phyloP scores from a whole-genome alignment of 805 yeast genomes.

The Candida tammaniensis region DNA sequence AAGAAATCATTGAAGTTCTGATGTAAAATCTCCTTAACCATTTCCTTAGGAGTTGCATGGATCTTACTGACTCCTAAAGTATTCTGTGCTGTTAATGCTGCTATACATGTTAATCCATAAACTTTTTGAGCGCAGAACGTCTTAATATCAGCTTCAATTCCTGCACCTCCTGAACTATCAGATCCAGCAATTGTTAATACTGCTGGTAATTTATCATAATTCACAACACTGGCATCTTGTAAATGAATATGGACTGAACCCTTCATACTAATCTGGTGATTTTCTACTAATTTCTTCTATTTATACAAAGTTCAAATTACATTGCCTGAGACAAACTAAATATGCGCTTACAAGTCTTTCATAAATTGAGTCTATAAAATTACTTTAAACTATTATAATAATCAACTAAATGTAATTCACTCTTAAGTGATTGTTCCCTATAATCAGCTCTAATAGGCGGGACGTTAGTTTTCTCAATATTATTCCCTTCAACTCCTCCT shows the following conservation, averaged over 20 bases:
- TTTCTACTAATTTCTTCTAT: not conserved
- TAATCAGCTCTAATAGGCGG: slow-evolving; percentile 85
- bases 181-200: slow-evolving; percentile 61
- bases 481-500: slow-evolving; percentile 76
- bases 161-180: slow-evolving; percentile 89
- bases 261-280: too few relatives aligned
- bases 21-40: slow-evolving; percentile 48
- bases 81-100: slow-evolving; percentile 81
- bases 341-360: slow-evolving; percentile 11
- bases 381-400: slow-evolving; percentile 44
- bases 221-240: not conserved
- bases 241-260: too few relatives aligned
- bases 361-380: not conserved
- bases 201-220: slow-evolving; percentile 13
- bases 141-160: slow-evolving; percentile 85
- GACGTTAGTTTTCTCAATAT: slow-evolving; percentile 90
- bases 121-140: slow-evolving; percentile 73
- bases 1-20: slow-evolving; percentile 58
- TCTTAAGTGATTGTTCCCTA: slow-evolving; percentile 73
- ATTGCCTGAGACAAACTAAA: too few relatives aligned
- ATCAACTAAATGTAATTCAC: slow-evolving; percentile 67
- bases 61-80: slow-evolving; percentile 48
- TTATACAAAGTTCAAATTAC: too few relatives aligned
- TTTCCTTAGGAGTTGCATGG: slow-evolving; percentile 37
- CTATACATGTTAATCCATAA: slow-evolving; percentile 72